Percentiles rank a stretch among this genome's conserved stretches.
Conservation (phyloP, 2,329 filamentous ascomycete genomes). For the Pseudocercospora eumusae region DNA sequence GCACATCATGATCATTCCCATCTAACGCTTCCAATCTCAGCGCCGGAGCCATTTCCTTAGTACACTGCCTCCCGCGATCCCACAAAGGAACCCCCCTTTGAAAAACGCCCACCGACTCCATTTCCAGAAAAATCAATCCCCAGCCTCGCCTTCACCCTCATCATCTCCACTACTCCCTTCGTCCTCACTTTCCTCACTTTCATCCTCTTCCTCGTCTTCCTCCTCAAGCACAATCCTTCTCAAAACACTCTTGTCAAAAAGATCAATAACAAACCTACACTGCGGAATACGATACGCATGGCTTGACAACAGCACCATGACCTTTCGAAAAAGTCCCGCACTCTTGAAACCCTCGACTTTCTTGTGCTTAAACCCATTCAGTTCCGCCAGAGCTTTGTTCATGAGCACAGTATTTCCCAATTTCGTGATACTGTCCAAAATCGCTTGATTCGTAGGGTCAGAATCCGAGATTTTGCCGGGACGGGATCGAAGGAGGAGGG, state of each 20-base stretch:
- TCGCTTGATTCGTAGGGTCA: slow-evolving; percentile 68
- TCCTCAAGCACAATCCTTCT: slow-evolving; percentile 80
- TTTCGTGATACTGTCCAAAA: slow-evolving; percentile 81
- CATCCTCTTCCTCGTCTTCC: slow-evolving; percentile 56
- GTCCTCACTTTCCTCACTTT: not conserved
- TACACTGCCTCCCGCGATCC: too few relatives aligned
- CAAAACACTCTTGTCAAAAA: slow-evolving; percentile 90
- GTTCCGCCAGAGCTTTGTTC: slow-evolving; percentile 79
- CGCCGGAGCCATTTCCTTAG: too few relatives aligned
- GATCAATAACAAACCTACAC: slow-evolving; percentile 84
- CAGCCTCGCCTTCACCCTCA: not conserved
- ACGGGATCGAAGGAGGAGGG: slow-evolving; percentile 20
- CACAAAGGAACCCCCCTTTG: too few relatives aligned
- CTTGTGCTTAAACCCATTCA: slow-evolving; percentile 60
- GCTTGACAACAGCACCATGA: slow-evolving; percentile 80
- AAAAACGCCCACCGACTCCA: too few relatives aligned
- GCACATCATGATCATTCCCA: not conserved
- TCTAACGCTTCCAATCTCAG: not conserved
- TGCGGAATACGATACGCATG: slow-evolving; percentile 88
- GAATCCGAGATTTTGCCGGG: slow-evolving; percentile 34
- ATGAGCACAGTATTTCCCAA: slow-evolving; percentile 91
- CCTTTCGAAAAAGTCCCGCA: slow-evolving; percentile 76
- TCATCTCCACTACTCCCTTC: not conserved
- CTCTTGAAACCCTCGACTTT: slow-evolving; percentile 75
- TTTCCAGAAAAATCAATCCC: too few relatives aligned